phyloP scores from a whole-genome alignment of 192 early-diverging fungal genomes.

The Chytriomyces sp. region DNA sequence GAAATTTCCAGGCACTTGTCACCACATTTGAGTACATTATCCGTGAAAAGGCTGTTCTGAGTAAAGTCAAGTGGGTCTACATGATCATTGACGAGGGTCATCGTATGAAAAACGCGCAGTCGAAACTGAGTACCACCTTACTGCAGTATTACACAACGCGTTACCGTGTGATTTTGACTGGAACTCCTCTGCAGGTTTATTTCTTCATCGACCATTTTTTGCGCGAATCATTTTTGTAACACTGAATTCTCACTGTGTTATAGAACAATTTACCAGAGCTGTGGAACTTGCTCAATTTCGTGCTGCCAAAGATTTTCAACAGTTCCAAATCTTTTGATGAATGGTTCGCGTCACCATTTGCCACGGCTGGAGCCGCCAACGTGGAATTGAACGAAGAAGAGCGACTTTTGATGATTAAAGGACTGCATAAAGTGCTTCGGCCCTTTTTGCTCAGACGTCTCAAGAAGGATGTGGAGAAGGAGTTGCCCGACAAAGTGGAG shows the following conservation, averaged over 20 bases:
- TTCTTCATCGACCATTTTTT: background rate
- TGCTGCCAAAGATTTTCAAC: conserved; percentile 95
- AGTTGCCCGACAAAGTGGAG: conserved; percentile 97
- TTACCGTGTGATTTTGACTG: conserved; percentile 95
- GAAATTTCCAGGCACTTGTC: conserved; percentile 92
- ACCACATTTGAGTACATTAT: conserved; percentile 99
- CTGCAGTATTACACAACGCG: conserved; percentile 87
- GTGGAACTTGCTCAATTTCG: conserved; percentile 96
- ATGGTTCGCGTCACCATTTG: conserved; percentile 98
- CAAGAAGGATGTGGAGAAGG: conserved; percentile 98
- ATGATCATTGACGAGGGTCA: conserved; percentile 99
- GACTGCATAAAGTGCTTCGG: conserved; percentile 95
- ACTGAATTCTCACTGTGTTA: background rate
- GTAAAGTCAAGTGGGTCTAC: conserved; percentile 94
- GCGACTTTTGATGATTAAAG: conserved; percentile 90
- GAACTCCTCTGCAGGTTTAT: conserved; percentile 90
- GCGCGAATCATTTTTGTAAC: conserved; percentile 7
- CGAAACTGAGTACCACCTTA: conserved; percentile 84
- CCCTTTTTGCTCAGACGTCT: conserved; percentile 95
- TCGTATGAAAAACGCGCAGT: conserved; percentile 95
- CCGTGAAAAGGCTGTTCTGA: conserved; percentile 83
- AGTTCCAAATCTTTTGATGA: conserved; percentile 97
- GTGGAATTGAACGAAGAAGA: conserved; percentile 99
- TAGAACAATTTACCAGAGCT: conserved; percentile 96
- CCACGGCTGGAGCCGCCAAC: conserved; percentile 63